Base-by-base conservation (phyloP, 148 eudicot species). In the Rhododendron vialii region DNA sequence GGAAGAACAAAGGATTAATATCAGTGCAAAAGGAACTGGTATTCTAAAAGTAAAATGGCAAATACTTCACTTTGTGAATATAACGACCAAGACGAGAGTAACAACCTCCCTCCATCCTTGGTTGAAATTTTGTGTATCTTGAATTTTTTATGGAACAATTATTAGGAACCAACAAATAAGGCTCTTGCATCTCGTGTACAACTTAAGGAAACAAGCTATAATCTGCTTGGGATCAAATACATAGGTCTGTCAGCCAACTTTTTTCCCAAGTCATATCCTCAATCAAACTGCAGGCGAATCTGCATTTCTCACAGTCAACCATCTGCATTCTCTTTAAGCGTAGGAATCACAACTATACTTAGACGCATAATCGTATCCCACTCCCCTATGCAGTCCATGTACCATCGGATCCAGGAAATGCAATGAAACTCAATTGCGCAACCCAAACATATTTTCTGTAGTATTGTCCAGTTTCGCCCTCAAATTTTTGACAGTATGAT, bases 1-100 rank as follows among this genome's bases (percentile, higher is more conserved):
- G 91, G 30, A 85, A 87, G 41, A 38, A 24, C 80, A 88, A 33
- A 82, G 75, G 17, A 84, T 63, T 71, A 86, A 85, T 85, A 84
- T 57, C 65, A 57, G 28, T 17, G 59, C 43, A 41, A 13, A 78
- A n/a, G 63, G 63, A 18, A 5, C 63, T 0, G 22, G 24, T 17
- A 18, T 57, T 57, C 8, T 57, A 18, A 55, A 57, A 57, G n/a
- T 18, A 57, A 57, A 57, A 57, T 57, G 63, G 63, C 63, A 57
- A 20, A 57, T 57, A 57, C 18, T 57, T 57, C n/a, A 1, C 63
- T 57, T 18, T 57, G n/a, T 18, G 17, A 51, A 13, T 0, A 51
- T 51, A 13, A 51, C 17, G 15, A 51, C 55, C 55, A 51, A 12
- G 17, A 51, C 17, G 17, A 51, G 55, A 51, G 14, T 51, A 13